These are phyloP conservation scores for Pogostemon cablin DNA, from an alignment of 257 asterid genomes.

Conservation along the genomic window DNA sequence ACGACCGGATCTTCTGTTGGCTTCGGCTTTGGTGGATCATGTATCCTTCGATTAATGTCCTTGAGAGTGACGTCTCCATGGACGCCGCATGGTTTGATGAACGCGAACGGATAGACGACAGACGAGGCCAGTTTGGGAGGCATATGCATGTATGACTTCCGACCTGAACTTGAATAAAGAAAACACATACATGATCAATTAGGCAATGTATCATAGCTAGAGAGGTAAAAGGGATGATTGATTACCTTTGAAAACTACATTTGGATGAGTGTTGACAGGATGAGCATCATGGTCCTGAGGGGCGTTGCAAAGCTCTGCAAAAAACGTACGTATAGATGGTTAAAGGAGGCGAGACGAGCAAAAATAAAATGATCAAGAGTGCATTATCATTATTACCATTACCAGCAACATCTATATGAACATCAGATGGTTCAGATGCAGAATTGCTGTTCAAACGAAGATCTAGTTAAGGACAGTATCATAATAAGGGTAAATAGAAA, in stretches of 20 bases:
- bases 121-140: constrained; percentile 66
- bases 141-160: constrained; percentile 66
- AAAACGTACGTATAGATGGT: neutral
- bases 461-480: constrained; percentile 15
- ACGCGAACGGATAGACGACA: constrained; percentile 70
- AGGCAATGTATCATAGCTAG: neutral
- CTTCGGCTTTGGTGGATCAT: constrained; percentile 59
- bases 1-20: constrained; percentile 40
- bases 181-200: neutral
- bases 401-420: constrained; percentile 64
- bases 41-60: constrained; percentile 81
- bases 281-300: constrained; percentile 47
- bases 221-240: neutral
- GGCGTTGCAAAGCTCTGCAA: constrained; percentile 57
- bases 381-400: constrained; percentile 7
- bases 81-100: constrained; percentile 80
- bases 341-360: neutral
- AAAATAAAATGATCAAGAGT: neutral
- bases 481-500: neutral
- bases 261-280: constrained; percentile 49
- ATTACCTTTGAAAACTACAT: constrained; percentile 73
- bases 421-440: constrained; percentile 53
- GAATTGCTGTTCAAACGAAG: constrained; percentile 46
- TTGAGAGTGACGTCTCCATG: constrained; percentile 82
- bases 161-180: constrained; percentile 46